Evolutionary conservation across 2,329 filamentous ascomycete species (phyloP).

Genomic region (Camillea tinctor): DNA sequence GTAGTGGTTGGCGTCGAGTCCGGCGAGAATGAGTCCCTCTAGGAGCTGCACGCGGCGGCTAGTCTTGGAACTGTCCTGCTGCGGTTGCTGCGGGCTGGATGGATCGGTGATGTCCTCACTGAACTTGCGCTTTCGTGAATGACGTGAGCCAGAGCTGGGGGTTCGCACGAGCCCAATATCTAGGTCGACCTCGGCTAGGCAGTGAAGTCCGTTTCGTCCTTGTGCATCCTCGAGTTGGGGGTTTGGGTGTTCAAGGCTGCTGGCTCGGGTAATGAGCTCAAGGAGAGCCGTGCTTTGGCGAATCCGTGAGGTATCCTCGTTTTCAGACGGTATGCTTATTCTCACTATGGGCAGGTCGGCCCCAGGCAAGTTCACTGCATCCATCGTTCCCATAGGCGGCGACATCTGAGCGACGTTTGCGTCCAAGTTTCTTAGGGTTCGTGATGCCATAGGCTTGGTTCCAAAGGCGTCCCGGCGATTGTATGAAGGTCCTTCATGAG

Average conservation of each 20-base stretch:
- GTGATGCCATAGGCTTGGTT: slow-evolving; percentile 24
- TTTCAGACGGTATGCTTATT: slow-evolving; percentile 23
- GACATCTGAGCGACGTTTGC: slow-evolving; percentile 2
- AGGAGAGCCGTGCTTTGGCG: slow-evolving; percentile 36
- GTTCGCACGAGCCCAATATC: slow-evolving; percentile 28
- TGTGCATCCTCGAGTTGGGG: slow-evolving; percentile 39
- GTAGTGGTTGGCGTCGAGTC: slow-evolving; percentile 52
- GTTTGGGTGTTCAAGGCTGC: slow-evolving; percentile 25
- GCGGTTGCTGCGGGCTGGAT: slow-evolving; percentile 2
- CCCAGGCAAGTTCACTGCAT: slow-evolving; percentile 2
- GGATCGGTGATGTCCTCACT: slow-evolving; percentile 23
- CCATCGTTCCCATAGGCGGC: slow-evolving; percentile 11
- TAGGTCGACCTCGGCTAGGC: slow-evolving; percentile 54
- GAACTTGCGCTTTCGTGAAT: slow-evolving; percentile 38
- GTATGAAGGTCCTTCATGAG: slow-evolving; percentile 32
- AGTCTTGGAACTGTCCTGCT: background rate
- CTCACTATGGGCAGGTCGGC: slow-evolving; percentile 8
- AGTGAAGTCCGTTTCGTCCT: slow-evolving; percentile 58
- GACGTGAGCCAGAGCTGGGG: slow-evolving; percentile 18
- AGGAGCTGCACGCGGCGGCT: slow-evolving; percentile 21
- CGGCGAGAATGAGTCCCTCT: slow-evolving; percentile 33
- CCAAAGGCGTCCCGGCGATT: slow-evolving; percentile 50
- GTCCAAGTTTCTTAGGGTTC: slow-evolving; percentile 2
- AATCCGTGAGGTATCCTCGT: slow-evolving; percentile 22
- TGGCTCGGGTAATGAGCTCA: slow-evolving; percentile 35